Percentiles rank a stretch among this genome's conserved stretches.
phyloP scores from a whole-genome alignment of 345 rosid species.

The Moricandia moricandioides region DNA sequence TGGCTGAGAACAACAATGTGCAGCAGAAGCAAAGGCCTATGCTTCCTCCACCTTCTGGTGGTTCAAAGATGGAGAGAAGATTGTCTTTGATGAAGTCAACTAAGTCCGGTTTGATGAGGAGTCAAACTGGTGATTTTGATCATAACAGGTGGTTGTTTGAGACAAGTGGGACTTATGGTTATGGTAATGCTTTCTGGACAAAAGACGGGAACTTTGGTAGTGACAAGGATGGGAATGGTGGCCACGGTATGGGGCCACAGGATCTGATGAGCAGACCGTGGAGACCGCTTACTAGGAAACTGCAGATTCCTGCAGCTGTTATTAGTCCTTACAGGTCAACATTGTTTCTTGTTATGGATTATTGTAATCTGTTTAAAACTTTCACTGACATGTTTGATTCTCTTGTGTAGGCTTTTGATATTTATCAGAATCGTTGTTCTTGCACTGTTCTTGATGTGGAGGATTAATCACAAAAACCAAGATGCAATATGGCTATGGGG shows the following conservation, averaged over 20 bases:
- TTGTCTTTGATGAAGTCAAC: neutral
- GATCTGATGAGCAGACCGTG: conserved; percentile 91
- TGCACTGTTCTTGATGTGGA: neutral
- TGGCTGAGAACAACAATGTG: conserved; percentile 45
- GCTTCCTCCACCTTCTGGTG: neutral
- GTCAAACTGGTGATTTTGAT: neutral
- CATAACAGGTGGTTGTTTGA: neutral
- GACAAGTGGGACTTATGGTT: neutral
- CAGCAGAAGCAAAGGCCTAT: neutral
- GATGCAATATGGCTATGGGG: neutral
- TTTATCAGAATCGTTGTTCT: conserved; percentile 56
- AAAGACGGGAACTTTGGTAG: neutral
- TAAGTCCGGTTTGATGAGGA: neutral
- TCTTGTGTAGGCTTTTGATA: conserved; percentile 69
- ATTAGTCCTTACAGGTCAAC: conserved; percentile 85
- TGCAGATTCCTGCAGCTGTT: conserved; percentile 89
- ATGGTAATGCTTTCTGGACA: neutral
- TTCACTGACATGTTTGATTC: neutral
- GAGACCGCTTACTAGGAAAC: conserved; percentile 92
- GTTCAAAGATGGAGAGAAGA: neutral
- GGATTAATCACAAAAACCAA: neutral
- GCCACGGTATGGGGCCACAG: conserved; percentile 56
- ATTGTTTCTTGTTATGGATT: conserved; percentile 5
- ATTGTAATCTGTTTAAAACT: neutral
- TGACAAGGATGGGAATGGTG: conserved; percentile 27